Evolutionary conservation across 768 basidiomycete species (phyloP), one percentile per base, ranked within the genome.

Genomic region (Tylopilus intermedius): DNA sequence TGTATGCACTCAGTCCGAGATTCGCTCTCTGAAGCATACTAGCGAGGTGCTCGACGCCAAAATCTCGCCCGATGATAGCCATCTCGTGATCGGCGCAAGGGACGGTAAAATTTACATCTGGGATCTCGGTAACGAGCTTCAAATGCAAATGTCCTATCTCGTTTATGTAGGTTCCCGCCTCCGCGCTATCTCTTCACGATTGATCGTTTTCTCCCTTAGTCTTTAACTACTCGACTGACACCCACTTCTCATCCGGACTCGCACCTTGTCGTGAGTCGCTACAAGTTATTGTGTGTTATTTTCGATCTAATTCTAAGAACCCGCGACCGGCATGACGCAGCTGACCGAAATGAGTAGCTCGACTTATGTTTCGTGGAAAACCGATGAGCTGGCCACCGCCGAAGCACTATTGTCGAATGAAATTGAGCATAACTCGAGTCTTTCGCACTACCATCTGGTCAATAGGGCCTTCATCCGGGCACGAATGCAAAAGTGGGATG

Each of bases 391-490:
- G 4, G 9, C 11, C 22, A 47, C n/a, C 26, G 50, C 59, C 8
- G 62, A 64, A 13, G 26, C 47, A 8, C 42, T 54, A 26, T 11
- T 62, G 18, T 64, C 62, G 1, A 14, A n/a, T 26, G 62, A 62
- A 29, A 54, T 64, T 1, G 39, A 29, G n/a, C 22, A 26, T n/a
- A 9, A 14, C 8, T 42, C 35, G 15, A 39, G 5, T 8, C 21
- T 8, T 29, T 39, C 21, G 22, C 47, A 47, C n/a, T 47, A 43
- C 26, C 29, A 47, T 49, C 37, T 52, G 27, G 55, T 56, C 11
- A 61, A 55, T n/a, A 41, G 62, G 22, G 55, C 62, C 14, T 41
- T 62, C 7, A 13, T 62, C 14, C 58, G 55, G 8, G 43, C 45
- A 13, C 58, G 45, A 4, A 15, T 53, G 22, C 21, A 18, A 26